These are phyloP conservation scores for Phyllosticta citribraziliensis DNA, from an alignment of 2,329 filamentous ascomycete species.

Conservation along the genomic window DNA sequence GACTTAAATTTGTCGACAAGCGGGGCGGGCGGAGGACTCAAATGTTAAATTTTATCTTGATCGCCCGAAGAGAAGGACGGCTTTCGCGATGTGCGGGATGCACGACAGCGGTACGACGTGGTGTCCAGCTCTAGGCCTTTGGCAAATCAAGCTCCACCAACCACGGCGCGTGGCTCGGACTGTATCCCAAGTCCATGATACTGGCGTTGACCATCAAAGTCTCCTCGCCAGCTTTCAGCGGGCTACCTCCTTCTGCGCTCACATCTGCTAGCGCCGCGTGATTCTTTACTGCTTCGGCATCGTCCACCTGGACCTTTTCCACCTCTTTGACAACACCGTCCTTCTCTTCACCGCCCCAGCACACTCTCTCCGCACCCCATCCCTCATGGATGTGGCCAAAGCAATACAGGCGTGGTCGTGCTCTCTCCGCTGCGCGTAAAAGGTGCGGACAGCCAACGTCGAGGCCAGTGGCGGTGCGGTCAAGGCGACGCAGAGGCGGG, in stretches of 20 bases:
- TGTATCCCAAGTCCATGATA: slow-evolving; percentile 43
- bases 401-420: slow-evolving; percentile 46
- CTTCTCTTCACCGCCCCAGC: slow-evolving; percentile 22
- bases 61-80: too few relatives aligned
- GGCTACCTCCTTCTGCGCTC: slow-evolving; percentile 16
- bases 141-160: slow-evolving; percentile 43
- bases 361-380: slow-evolving; percentile 27
- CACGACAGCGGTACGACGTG: too few relatives aligned
- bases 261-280: slow-evolving; percentile 24
- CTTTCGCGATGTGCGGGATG: too few relatives aligned
- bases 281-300: slow-evolving; percentile 15
- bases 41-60: too few relatives aligned
- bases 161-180: slow-evolving; percentile 44
- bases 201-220: slow-evolving; percentile 51
- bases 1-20: too few relatives aligned
- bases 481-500: slow-evolving; percentile 43
- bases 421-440: slow-evolving; percentile 40
- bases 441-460: slow-evolving; percentile 48
- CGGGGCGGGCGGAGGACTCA: too few relatives aligned
- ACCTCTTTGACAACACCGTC: background rate
- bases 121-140: background rate
- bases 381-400: slow-evolving; percentile 56
- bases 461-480: slow-evolving; percentile 24
- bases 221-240: slow-evolving; percentile 38
- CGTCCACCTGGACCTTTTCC: slow-evolving; percentile 13